Base-by-base conservation (phyloP, 495 filamentous ascomycete species). In the Clavariopsis aquatica region DNA sequence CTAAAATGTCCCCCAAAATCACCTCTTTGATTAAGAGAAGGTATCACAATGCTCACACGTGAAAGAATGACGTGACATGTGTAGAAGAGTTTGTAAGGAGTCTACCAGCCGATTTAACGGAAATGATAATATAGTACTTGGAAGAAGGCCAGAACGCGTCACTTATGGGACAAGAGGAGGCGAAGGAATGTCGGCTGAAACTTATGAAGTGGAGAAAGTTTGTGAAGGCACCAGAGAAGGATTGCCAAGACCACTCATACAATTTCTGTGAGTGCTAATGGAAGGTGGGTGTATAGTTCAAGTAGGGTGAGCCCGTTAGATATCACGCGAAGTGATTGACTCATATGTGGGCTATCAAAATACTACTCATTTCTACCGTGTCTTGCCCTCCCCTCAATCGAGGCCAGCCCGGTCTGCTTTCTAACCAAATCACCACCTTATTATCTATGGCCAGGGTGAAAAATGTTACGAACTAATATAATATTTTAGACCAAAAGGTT, bases 151-250 rank as follows among this genome's bases (percentile, higher is more conserved):
- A 23, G 22, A 24, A 55, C 28, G n/a, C 47, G 8, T 28, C 47
- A 34, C 23, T 45, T 12, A 80, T 84, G 52, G 77, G 70, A 6
- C 57, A 75, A 28, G 72, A 81, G 9, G 77, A 82, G 56, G 82
- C 82, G 23, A 76, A 74, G 52, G 57, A 71, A 31, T 78, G 81
- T 46, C 66, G 81, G 22, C 41, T 77, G 9, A 62, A 78, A 68
- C 69, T 86, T 34, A 85, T 84, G 79, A 60, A 76, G 10, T 73
- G 81, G 8, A 75, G 68, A 12, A 27, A 47, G 12, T 68, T 62
- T 60, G 49, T 64, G 4, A 26, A 60, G 43, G 28, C n/a, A 6
- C 1, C 46, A 15, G 65, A 64, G 27, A 20, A 41, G 3, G 43
- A 45, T 22, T 64, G 65, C 60, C 60, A 64, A 34, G 23, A 46